Evolutionary conservation across 1,284 basidiomycete genomes (phyloP), one percentile per base, ranked within the genome.

Genomic region (Ceratobasidium sp.): DNA sequence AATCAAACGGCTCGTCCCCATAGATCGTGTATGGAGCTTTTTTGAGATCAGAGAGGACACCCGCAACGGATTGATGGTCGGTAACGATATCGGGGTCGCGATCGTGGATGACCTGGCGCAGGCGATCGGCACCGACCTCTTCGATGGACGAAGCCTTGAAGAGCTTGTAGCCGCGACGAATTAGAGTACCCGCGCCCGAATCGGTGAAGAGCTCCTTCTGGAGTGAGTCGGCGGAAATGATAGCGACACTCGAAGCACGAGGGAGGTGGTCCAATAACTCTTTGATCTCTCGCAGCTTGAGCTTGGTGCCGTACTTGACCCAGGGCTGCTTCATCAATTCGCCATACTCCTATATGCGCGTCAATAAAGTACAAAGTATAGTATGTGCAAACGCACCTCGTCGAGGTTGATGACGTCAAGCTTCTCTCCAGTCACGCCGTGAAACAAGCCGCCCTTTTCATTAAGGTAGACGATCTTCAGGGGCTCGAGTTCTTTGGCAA

Each of bases 131-230:
- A 45, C 97, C 97, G 63, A 98, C 90, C 63, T 89, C 89, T 72
- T 97, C 93, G 80, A 98, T 88, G 77, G 88, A 90, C 77, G 87
- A 84, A 83, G 97, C 91, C 84, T 93, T 95, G 90, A 97, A 96
- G 62, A 99, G 92, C 85, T 97, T 98, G 89, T 99, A 98, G 33
- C 97, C 97, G 64, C 98, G 91, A 77, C 97, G 94, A 81, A 99
- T 97, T 79, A 99, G 92, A 0, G 98, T 99, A 41, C 97, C 98
- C 9, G 98, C 98, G 76, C 98, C 97, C 75, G 91, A 95, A 83
- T 99, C 98, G 66, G 98, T 99, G 86, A 99, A 99, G 62, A 99
- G 92, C 85, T 99, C 98, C 85, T 97, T 97, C 84, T 99, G 98
- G 44, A 99, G 89, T 81, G 92, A 90, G 79, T 95, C 89, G 73